Base-by-base conservation (phyloP, 2,329 filamentous ascomycete genomes). In the Elsinoe batatas region DNA sequence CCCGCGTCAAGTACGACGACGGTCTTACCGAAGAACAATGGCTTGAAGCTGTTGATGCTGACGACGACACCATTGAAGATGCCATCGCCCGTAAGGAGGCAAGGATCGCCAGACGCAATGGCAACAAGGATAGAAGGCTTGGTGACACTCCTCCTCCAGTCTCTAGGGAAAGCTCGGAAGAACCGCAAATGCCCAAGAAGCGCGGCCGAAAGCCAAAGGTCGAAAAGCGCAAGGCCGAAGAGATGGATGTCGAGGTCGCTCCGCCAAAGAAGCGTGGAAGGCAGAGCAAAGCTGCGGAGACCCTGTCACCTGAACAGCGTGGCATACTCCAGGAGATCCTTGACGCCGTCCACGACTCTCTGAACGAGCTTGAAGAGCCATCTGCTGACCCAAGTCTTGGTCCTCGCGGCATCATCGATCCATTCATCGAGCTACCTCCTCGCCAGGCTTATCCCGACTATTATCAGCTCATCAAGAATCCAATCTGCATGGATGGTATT, bases 1-100 rank as follows among this genome's bases (percentile, higher is more conserved):
- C 90, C 62, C 85, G 89, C 66, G 91, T 96, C 65, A 87, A 87
- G 70, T 98, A 98, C 64, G 93, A 98, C 65, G 93, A 98, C 66
- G 93, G 94, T 53, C 82, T 98, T 30, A 97, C 93, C 0, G 94
- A 98, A 73, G 93, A 98, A 74, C 94, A 98, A 71, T 98, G 93
- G 93, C 80, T 97, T 53, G 91, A 95, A 76, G 93, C 93, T 54
- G 91, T 98, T 32, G 93, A 98, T 68, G 91, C 95, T 58, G 91
- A 96, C 51, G 93, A 98, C 1, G 93, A 98, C 67, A 85, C 83
- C 0, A 90, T 95, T 30, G 93, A 97, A 68, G 91, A 89, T 54
- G 93, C 93, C 1, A 91, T 94, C 36, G 87, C 88, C 35, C 84
- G 93, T 38, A 97, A 96, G 66, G 84, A 90, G 67, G 88, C 88